Evolutionary conservation across 164 flowering plant genomes (phyloP), one percentile per base, ranked within the genome.

Genomic region (Magnolia officinalis): DNA sequence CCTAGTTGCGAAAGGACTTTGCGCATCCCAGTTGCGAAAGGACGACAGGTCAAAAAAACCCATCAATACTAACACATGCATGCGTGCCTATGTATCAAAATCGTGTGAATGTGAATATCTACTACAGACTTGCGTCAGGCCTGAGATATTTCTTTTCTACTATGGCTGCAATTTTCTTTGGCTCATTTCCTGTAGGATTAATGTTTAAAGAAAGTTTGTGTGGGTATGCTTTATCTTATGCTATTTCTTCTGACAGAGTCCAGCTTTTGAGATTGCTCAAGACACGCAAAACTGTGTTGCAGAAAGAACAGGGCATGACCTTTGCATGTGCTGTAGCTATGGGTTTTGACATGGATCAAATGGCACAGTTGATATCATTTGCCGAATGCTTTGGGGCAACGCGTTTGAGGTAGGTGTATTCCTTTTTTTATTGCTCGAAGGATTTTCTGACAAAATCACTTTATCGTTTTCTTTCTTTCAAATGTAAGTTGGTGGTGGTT

Each of bases 301-400:
- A 86, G 82, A 96, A 96, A 78, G 99, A 96, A 86, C 99, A 96
- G 85, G 97, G 93, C 66, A 94, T 96, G 99, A 98, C 99, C 67
- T 96, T 96, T 88, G 99, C 98, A 71, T 93, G 98, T 76, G 97
- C 99, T 77, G 92, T 87, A 20, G 99, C 98, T 75, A 97, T 98
- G 67, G 95, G 99, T 77, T 96, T 94, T 88, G 97, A 92, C 71
- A 84, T 92, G 80, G 96, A 96, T 80, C 84, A 85, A 74, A 84
- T 96, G 86, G 80, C 86, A 64, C 83, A 87, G 59, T 85, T 96
- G 83, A 71, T 94, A 50, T 87, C 92, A 14, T 94, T 96, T 88
- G 87, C 98, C 75, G 90, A 92, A 78, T 88, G 89, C 81, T 96
- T 96, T 85, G 98, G 96, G 75, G 99, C 99, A 50, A 80, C 85